A percentile compares a stretch with the other conserved stretches of the same genome.
These are phyloP conservation scores for Alternaria rosae DNA, from an alignment of 2,329 filamentous ascomycete genomes.

Conservation along the genomic window DNA sequence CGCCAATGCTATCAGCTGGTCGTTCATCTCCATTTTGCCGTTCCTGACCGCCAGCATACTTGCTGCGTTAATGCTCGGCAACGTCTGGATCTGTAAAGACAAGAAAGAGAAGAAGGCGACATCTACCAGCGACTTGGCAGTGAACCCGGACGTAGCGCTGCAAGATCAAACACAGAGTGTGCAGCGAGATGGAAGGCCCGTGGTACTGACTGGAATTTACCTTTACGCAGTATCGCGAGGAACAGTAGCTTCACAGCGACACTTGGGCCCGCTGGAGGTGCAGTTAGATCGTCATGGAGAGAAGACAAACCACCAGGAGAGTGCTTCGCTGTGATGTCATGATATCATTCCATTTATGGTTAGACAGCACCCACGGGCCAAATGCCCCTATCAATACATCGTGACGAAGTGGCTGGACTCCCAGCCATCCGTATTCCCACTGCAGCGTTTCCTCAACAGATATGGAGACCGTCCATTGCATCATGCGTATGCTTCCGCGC, in stretches of 20 bases:
- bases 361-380: not conserved
- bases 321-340: not conserved
- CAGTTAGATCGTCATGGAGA: not conserved
- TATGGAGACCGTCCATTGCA: not conserved
- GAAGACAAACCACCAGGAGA: not conserved
- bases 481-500: not conserved
- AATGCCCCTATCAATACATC: not conserved
- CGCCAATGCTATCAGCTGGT: slow-evolving; percentile 65
- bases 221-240: not conserved
- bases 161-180: not conserved
- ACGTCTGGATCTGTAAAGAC: slow-evolving; percentile 49
- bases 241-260: not conserved
- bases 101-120: not conserved
- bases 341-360: not conserved
- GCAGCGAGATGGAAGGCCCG: slow-evolving; percentile 1
- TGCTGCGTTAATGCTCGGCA: slow-evolving; percentile 52
- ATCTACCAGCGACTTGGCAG: not conserved
- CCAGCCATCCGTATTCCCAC: not conserved
- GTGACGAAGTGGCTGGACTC: not conserved
- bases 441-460: not conserved
- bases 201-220: not conserved
- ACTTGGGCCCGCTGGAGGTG: not conserved
- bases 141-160: not conserved
- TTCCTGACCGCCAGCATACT: slow-evolving; percentile 59
- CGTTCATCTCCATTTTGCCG: slow-evolving; percentile 66